Evolutionary conservation across 495 filamentous ascomycete genomes (phyloP).

Genomic region (Hypoxylon fragiforme): DNA sequence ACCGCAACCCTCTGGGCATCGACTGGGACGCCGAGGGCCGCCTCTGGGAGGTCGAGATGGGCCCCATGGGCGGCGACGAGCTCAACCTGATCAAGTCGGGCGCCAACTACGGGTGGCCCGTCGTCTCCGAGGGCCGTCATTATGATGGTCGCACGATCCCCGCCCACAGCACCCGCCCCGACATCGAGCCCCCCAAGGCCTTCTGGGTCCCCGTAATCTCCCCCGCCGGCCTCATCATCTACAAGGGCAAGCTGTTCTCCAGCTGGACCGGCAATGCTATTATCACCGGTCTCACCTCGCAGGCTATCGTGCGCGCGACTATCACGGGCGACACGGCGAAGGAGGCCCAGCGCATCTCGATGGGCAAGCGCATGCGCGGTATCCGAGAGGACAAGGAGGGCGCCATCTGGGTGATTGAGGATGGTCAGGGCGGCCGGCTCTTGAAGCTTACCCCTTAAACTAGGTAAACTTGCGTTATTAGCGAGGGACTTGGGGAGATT

Average conservation of each 20-base stretch:
- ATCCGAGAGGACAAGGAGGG: conserved; percentile 41
- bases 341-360: conserved; percentile 40
- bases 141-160: conserved; percentile 43
- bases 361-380: conserved; percentile 42
- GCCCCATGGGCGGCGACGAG: conserved; percentile 45
- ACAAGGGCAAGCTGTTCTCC: conserved; percentile 42
- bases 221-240: conserved; percentile 41
- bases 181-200: conserved; percentile 40
- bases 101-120: conserved; percentile 44
- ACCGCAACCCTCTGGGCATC: conserved; percentile 44
- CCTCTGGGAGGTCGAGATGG: conserved; percentile 46
- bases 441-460: conserved; percentile 46
- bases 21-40: conserved; percentile 43
- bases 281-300: conserved; percentile 38
- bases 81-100: conserved; percentile 42
- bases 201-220: conserved; percentile 46
- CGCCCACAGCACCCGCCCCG: conserved; percentile 40
- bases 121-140: conserved; percentile 41
- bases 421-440: conserved; percentile 37
- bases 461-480: conserved; percentile 36
- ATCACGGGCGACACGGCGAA: conserved; percentile 41
- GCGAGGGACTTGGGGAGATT: conserved; percentile 34
- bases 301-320: conserved; percentile 36
- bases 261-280: conserved; percentile 45
- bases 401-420: conserved; percentile 43